Percentiles rank a stretch among this genome's conserved stretches.
phyloP scores from a whole-genome alignment of 306 rosid species.

The Cicer arietinum region DNA sequence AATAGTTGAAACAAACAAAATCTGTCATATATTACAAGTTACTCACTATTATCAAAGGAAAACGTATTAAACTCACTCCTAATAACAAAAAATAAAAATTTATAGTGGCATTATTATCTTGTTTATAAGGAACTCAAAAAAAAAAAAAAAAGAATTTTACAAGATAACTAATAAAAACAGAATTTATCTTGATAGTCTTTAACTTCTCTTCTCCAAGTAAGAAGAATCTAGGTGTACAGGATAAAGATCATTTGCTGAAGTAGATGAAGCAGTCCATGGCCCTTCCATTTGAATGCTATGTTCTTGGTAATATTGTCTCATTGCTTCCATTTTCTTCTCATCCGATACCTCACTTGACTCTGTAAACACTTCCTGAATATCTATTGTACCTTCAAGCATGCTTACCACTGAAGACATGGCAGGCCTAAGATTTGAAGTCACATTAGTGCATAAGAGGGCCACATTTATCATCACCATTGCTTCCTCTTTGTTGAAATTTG shows the following conservation, averaged over 20 bases:
- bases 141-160: neutral
- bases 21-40: too few species aligned
- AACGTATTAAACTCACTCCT: neutral
- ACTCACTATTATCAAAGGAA: neutral
- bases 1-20: too few species aligned
- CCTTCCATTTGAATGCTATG: neutral
- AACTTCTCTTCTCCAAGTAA: slow-evolving; percentile 23
- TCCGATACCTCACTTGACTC: slow-evolving; percentile 20
- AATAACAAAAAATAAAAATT: neutral
- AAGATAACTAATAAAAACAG: neutral
- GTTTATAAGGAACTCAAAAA: neutral
- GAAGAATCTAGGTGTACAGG: slow-evolving; percentile 28
- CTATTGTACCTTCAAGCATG: slow-evolving; percentile 43
- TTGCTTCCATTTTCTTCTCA: slow-evolving; percentile 35
- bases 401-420: slow-evolving; percentile 45
- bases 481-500: slow-evolving; percentile 43
- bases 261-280: slow-evolving; percentile 28
- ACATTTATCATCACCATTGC: slow-evolving; percentile 51
- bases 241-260: slow-evolving; percentile 24
- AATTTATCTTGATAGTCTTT: neutral
- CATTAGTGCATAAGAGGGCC: slow-evolving; percentile 51
- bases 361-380: neutral
- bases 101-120: neutral
- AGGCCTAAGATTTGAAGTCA: slow-evolving; percentile 48
- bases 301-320: slow-evolving; percentile 15